Evolutionary conservation across 495 filamentous ascomycete genomes (phyloP), one percentile per base, ranked within the genome.

Genomic region (Penicillium steckii): DNA sequence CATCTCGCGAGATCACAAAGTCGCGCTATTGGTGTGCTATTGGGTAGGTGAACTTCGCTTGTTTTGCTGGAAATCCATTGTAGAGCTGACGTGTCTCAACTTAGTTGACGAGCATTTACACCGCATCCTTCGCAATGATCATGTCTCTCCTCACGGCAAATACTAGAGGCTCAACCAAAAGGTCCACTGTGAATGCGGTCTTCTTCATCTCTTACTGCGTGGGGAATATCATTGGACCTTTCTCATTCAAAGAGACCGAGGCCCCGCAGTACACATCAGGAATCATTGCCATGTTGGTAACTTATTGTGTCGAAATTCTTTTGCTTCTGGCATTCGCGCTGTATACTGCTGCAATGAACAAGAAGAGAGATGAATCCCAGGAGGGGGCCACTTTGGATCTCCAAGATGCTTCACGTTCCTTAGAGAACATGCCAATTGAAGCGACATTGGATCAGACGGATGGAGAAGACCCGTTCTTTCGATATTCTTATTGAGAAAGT

Each of bases 1-100:
- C 6, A 44, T 55, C 17, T 50, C 37, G 17, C 46, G 48, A 41
- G 37, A 50, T n/a, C 48, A 43, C 37, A 42, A 50, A 18, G 22
- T 29, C 2, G 48, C 35, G 13, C 48, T 50, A 25, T 27, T 44
- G 2, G 42, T 44, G 5, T 44, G 42, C n/a, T 44, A 44, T 13
- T 44, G 42, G 42, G 42, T 44, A 44, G 4, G 26, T 44, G 8
- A 3, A 8, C 21, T 24, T 27, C 12, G 25, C 42, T 15, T 26
- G 22, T 22, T n/a, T 18, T 25, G 0, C 42, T 8, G n/a, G n/a
- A n/a, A 37, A 15, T 27, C 26, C 5, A 10, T 5, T 27, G 26
- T 4, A 5, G 26, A 2, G n/a, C 33, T 37, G 2, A 37, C n/a
- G 2, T 37, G 4, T 15, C 5, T 17, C 1, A 18, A 37, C 13